Percentiles rank a stretch among this genome's conserved stretches.
These are phyloP conservation scores for Metschnikowia kunwiensis DNA, from an alignment of 805 yeast genomes.

Conservation along the genomic window DNA sequence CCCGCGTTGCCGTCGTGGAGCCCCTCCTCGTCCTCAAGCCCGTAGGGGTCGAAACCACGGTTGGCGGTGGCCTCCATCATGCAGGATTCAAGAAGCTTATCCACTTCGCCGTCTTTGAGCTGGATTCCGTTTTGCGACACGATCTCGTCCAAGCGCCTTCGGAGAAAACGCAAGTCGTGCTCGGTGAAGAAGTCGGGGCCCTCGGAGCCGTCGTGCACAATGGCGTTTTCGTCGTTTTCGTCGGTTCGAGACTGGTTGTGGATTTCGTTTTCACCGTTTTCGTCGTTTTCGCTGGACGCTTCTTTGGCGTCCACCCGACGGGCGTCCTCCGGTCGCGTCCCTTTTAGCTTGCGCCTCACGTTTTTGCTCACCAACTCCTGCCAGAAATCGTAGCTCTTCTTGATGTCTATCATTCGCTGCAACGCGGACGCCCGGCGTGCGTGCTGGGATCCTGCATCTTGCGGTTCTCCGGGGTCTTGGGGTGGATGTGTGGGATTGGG, in stretches of 20 bases:
- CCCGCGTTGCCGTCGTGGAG: constrained; percentile 33
- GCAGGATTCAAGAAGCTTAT: constrained; percentile 12
- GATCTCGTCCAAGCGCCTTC: constrained; percentile 11
- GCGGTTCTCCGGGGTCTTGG: neutral
- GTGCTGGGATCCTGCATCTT: constrained; percentile 1
- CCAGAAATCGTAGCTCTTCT: constrained; percentile 39
- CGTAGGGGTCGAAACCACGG: constrained; percentile 25
- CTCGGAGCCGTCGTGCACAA: neutral
- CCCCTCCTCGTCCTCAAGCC: constrained; percentile 39
- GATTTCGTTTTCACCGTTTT: too few relatives aligned
- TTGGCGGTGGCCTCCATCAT: constrained; percentile 4
- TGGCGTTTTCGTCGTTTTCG: neutral
- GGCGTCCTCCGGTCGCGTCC: neutral
- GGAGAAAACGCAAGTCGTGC: constrained; percentile 11
- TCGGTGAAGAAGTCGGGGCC: constrained; percentile 7
- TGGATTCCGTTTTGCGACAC: constrained; percentile 7
- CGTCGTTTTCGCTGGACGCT: too few relatives aligned
- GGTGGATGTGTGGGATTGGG: neutral
- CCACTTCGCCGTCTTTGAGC: constrained; percentile 11
- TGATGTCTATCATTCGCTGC: constrained; percentile 17
- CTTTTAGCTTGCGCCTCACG: constrained; percentile 1
- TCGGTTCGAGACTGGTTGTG: neutral
- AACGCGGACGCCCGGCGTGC: constrained; percentile 11
- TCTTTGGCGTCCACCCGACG: too few relatives aligned
- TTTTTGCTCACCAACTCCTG: constrained; percentile 26